Evolutionary conservation across 169 alveolate genomes (phyloP), one percentile per base, ranked within the genome.

Genomic region (Eimeria acervulina): DNA sequence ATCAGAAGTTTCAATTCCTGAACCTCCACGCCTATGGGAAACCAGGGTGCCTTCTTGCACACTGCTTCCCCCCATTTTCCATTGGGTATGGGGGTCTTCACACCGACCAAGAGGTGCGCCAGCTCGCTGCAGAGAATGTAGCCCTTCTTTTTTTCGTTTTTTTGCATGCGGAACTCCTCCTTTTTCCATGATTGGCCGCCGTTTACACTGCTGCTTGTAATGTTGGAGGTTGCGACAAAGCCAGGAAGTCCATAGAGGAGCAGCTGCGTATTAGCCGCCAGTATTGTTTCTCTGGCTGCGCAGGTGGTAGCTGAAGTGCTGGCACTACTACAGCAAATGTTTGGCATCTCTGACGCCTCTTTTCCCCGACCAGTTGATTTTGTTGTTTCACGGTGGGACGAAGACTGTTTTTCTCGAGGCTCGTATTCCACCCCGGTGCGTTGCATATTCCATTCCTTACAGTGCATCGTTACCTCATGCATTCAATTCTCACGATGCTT

Each of bases 251-350:
- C 55, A 5, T 76, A 15, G 0, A 80, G 42, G 38, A 13, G 89
- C 87, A 38, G 89, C 23, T 12, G 44, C 44, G 42, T 28, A 40
- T 78, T 38, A 26, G 88, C 66, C 40, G 5, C 66, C 66, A 10
- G 40, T 5, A 13, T 10, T 78, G 7, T 17, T n/a, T 33, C 44
- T 36, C 42, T 12, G 33, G 6, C 33, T 78, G 2, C n/a, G 19
- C 94, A 94, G 96, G 96, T 94, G 40, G 96, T 94, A 51, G 94
- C 96, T 44, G 96, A 94, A 70, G 96, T 84, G 28, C 88, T 94
- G 70, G 96, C 88, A 10, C 66, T 94, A 55, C 94, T 94, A 89
- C 96, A 94, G 94, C 94, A 76, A 51, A 94, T 94, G 96, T 94
- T 94, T 38, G 94, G 80, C 61, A 63, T 94, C 15, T 68, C 94